Percentiles rank a stretch among this genome's conserved stretches.
These are phyloP conservation scores for Collybiopsis confluens DNA, from an alignment of 768 basidiomycete species.

Conservation along the genomic window DNA sequence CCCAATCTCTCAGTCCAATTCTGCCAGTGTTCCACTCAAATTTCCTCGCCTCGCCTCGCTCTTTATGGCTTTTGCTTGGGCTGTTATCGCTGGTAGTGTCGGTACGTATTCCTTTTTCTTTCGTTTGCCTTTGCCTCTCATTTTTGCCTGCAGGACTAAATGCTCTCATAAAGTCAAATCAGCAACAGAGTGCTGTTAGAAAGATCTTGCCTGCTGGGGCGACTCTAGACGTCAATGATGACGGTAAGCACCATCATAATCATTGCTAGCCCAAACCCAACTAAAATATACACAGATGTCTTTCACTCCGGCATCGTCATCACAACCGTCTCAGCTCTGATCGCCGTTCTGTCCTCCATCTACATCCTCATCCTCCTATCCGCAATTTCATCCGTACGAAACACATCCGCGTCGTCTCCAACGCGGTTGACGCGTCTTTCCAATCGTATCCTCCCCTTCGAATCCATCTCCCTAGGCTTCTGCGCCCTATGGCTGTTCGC, in stretches of 20 bases:
- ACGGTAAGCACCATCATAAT: no score
- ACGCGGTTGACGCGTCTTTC: constrained; percentile 8
- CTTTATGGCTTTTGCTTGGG: no score
- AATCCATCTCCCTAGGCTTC: constrained; percentile 33
- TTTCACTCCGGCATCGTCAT: constrained; percentile 32
- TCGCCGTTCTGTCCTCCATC: constrained; percentile 25
- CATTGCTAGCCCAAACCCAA: no score
- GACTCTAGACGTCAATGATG: constrained; percentile 32
- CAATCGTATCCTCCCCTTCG: constrained; percentile 22
- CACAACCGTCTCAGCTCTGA: constrained; percentile 29
- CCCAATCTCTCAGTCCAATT: no score
- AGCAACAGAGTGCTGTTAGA: constrained; percentile 28
- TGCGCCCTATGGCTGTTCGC: constrained; percentile 41
- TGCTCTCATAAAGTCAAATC: constrained; percentile 38
- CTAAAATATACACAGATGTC: constrained; percentile 34
- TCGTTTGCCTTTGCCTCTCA: no score
- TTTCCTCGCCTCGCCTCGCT: no score
- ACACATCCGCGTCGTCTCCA: background rate
- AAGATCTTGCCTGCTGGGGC: constrained; percentile 28
- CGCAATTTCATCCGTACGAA: background rate
- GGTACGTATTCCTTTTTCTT: no score
- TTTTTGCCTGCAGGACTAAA: constrained; percentile 39
- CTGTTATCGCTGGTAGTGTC: no score
- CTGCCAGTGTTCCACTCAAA: no score
- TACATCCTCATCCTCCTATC: constrained; percentile 20